Base-by-base conservation (phyloP, 1,284 basidiomycete species). In the Cystobasidiaceae sp. region DNA sequence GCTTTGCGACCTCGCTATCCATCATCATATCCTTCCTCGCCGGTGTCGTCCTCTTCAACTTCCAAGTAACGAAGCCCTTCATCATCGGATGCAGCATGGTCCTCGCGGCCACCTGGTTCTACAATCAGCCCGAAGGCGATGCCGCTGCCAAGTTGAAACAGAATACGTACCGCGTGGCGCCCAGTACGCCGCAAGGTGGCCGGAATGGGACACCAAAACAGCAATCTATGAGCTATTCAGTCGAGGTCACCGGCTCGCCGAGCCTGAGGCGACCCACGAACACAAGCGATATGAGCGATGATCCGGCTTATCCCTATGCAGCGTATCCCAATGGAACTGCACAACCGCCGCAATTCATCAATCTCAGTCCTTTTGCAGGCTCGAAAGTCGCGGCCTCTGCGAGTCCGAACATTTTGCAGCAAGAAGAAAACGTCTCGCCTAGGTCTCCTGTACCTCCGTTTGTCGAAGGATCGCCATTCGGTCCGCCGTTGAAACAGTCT, bases 1-100 rank as follows among this genome's bases (percentile, higher is more conserved):
- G 93, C 37, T 97, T 97, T 74, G 93, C 93, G 13, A 94, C 93
- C 4, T 90, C 87, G 70, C 81, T 97, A 69, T 88, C 87, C 75
- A 96, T 97, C 77, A 85, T 97, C 72, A 83, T 97, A 70, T 93
- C 91, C 51, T 96, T 94, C 82, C 81, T 92, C 65, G 89, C 89
- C 2, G 90, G 88, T 4, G 87, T 94, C 61, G 84, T 84, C 8
- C 84, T 96, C 43, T 96, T 96, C 82, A 81, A 87, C 74, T 93
- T 93, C 80, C 82, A 83, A 45, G 86, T 97, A 76, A 90, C 93
- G 0, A 81, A 86, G 61, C 84, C 87, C 0, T 97, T 97, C 75
- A 77, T 93, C 67, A 78, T 89, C 34, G 93, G 93, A 54, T 86
- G 90, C 0, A 79, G 81, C 33, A 82, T 91, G 67, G 93, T 96